phyloP scores from a whole-genome alignment of 2,329 filamentous ascomycete species.

The Fusarium oligoseptatum region DNA sequence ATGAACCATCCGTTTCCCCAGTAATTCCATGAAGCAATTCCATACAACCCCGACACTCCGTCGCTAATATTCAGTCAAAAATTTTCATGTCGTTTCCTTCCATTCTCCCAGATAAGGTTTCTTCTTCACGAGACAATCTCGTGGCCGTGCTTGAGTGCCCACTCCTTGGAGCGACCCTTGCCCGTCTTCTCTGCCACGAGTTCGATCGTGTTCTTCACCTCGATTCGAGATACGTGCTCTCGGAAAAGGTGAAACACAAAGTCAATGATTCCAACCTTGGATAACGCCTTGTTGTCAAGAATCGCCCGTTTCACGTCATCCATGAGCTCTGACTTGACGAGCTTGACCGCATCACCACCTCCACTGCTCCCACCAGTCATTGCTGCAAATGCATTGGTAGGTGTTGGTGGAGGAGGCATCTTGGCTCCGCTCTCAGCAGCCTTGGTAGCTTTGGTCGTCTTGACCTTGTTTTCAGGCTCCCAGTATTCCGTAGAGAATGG shows the following conservation, averaged over 20 bases:
- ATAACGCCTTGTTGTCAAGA: constrained; percentile 55
- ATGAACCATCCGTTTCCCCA: constrained; percentile 28
- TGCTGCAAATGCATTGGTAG: constrained; percentile 55
- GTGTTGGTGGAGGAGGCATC: constrained; percentile 52
- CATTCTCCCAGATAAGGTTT: neutral
- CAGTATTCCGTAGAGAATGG: constrained; percentile 90
- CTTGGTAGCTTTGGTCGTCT: constrained; percentile 24
- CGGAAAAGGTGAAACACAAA: constrained; percentile 56
- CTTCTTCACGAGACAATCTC: constrained; percentile 49
- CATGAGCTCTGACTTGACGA: constrained; percentile 56
- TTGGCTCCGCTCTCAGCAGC: constrained; percentile 34
- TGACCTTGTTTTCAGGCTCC: constrained; percentile 60
- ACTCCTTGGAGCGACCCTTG: constrained; percentile 53
- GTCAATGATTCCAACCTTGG: constrained; percentile 58
- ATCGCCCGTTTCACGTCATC: constrained; percentile 59
- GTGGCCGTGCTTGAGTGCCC: constrained; percentile 57
- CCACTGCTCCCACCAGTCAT: constrained; percentile 39
- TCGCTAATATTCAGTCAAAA: constrained; percentile 46
- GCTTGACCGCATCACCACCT: constrained; percentile 41
- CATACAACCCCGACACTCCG: constrained; percentile 41
- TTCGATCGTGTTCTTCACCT: constrained; percentile 59
- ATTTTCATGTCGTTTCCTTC: constrained; percentile 28
- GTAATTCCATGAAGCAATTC: constrained; percentile 39
- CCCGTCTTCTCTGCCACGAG: constrained; percentile 57
- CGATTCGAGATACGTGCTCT: constrained; percentile 52